Base-by-base conservation (phyloP, 495 filamentous ascomycete genomes). In the Trichoderma gamsii region DNA sequence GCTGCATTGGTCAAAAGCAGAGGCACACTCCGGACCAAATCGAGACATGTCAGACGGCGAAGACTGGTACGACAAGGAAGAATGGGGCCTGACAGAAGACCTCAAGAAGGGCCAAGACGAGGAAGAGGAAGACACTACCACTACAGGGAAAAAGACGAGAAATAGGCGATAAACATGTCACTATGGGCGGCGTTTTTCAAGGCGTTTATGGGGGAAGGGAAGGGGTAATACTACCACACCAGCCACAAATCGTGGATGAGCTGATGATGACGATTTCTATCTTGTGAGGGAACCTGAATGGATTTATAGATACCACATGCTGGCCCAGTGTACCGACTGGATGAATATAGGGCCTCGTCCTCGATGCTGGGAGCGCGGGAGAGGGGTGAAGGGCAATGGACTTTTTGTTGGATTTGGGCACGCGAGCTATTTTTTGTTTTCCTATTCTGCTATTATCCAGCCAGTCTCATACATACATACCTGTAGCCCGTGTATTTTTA, bases 41-140 rank as follows among this genome's bases (percentile, higher is more conserved):
- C 72, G 77, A 27, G 83, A 84, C 68, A 81, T 97, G 87, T 93
- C 90, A 43, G 93, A 97, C 73, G 92, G 92, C 3, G 93, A 97
- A 79, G 93, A 97, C 74, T 97, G 93, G 92, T 96, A 96, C 75
- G 93, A 97, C 73, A 87, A 86, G 67, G 91, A 95, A 73, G 89
- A 90, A 80, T 97, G 92, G 93, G 88, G 88, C 3, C 76, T 97
- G 52, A 88, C 88, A 3, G 91, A 92, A 71, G 90, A 92, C 74
- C 81, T 97, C 16, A 92, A 91, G 76, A 97, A 97, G 75, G 93
- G 93, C 2, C 88, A 90, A 66, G 92, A 97, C 68, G 93, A 97
- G 71, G 93, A 97, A 67, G 93, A 97, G 70, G 89, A 92, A 66
- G 90, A 92, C 72, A 84, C 84, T 66, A 81, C 86, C 41, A 85